A percentile compares a stretch with the other conserved stretches of the same genome.
phyloP scores from a whole-genome alignment of 352 stramenopile species.

The Globisporangium nunn region DNA sequence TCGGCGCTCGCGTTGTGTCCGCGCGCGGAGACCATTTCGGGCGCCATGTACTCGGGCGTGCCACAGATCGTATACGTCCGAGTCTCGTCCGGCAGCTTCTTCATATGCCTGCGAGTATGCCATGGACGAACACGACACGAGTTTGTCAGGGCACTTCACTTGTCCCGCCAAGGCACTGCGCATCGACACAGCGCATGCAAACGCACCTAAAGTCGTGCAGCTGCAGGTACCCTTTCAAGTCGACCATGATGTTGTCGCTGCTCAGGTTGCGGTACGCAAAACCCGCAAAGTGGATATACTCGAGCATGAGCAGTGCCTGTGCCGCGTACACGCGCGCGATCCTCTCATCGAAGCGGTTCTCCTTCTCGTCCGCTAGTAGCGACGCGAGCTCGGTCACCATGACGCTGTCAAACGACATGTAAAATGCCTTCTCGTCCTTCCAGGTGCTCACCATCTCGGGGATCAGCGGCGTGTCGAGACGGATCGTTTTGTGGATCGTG shows the following conservation, averaged over 20 bases:
- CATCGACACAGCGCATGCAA: background rate
- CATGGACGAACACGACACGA: background rate
- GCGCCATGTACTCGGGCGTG: conserved; percentile 86
- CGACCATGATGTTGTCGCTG: conserved; percentile 80
- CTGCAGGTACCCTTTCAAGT: conserved; percentile 74
- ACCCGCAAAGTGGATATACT: conserved; percentile 74
- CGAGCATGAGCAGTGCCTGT: conserved; percentile 74
- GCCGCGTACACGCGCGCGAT: conserved; percentile 54
- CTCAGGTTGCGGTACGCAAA: conserved; percentile 83
- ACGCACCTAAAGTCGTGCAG: conserved; percentile 74
- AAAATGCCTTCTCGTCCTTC: conserved; percentile 77
- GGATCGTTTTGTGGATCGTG: conserved; percentile 57
- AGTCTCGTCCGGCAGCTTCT: conserved; percentile 67
- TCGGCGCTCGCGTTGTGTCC: conserved; percentile 75
- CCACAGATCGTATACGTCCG: conserved; percentile 86
- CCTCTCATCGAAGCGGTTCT: conserved; percentile 44
- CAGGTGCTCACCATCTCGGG: conserved; percentile 68
- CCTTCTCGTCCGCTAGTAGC: conserved; percentile 53
- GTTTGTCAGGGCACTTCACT: background rate
- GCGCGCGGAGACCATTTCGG: conserved; percentile 82
- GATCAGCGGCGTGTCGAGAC: conserved; percentile 58
- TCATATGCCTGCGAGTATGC: conserved; percentile 44
- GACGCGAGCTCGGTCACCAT: conserved; percentile 64
- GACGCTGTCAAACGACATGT: conserved; percentile 64
- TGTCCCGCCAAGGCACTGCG: background rate